A percentile compares a stretch with the other conserved stretches of the same genome.
Evolutionary conservation across 805 yeast species (phyloP).

Genomic region (Pichia membranifaciens): DNA sequence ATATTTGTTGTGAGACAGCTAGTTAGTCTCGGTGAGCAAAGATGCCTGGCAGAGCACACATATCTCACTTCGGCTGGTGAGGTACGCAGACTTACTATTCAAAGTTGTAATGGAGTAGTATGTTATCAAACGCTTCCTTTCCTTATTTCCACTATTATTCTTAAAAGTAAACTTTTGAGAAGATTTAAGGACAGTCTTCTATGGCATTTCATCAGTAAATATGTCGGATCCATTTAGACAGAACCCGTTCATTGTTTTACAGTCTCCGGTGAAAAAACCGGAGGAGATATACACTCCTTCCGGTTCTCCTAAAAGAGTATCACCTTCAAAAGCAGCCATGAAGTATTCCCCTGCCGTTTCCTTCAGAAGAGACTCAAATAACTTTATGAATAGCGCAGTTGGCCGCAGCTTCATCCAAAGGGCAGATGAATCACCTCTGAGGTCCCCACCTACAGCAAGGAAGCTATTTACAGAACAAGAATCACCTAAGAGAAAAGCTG

Average conservation of each 20-base stretch:
- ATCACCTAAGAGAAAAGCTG: conserved; percentile 60
- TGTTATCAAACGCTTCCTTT: too few relatives aligned
- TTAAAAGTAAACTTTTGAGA: background rate
- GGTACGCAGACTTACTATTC: too few relatives aligned
- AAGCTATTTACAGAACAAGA: conserved; percentile 63
- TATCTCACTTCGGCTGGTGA: too few relatives aligned
- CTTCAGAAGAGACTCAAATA: conserved; percentile 27
- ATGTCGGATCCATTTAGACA: conserved; percentile 24
- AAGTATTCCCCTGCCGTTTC: conserved; percentile 42
- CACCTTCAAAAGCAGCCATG: conserved; percentile 34
- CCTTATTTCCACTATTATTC: background rate
- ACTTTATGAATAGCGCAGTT: conserved; percentile 29
- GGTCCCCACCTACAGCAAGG: conserved; percentile 42
- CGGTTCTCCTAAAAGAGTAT: conserved; percentile 28
- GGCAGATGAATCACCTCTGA: conserved; percentile 26
- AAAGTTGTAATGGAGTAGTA: too few relatives aligned
- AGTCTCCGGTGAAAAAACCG: conserved; percentile 30
- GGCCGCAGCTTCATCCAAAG: conserved; percentile 35
- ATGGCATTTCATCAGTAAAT: background rate
- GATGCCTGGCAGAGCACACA: too few relatives aligned
- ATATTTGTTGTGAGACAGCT: too few relatives aligned
- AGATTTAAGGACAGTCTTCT: too few relatives aligned
- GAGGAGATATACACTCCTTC: conserved; percentile 28
- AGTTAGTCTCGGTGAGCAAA: too few relatives aligned
- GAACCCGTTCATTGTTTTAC: conserved; percentile 24